Evolutionary conservation across 306 rosid genomes (phyloP).

Genomic region (Vicia villosa): DNA sequence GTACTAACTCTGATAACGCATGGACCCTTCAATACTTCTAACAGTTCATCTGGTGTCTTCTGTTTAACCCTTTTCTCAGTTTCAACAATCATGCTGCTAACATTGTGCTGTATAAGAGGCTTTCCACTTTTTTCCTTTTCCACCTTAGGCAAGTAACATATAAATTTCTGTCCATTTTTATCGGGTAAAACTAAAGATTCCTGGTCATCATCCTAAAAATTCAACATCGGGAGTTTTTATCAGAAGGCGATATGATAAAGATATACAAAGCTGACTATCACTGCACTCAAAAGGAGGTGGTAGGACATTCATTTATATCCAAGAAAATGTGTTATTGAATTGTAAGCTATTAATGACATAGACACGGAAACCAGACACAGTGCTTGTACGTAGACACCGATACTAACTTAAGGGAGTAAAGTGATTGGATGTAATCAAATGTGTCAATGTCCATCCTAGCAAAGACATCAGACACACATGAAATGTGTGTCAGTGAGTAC

Average conservation of each 20-base stretch:
- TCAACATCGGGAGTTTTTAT: conserved; percentile 2
- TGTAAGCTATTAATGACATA: not conserved
- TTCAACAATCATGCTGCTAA: conserved; percentile 85
- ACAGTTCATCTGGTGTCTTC: conserved; percentile 96
- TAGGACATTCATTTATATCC: not conserved
- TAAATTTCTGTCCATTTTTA: conserved; percentile 67
- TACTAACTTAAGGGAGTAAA: not conserved
- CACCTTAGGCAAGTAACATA: conserved; percentile 88
- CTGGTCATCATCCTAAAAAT: conserved; percentile 77
- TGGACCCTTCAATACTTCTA: conserved; percentile 74
- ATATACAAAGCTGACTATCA: not conserved
- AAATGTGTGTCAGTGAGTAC: not conserved
- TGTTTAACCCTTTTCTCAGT: conserved; percentile 72
- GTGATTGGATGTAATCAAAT: not conserved
- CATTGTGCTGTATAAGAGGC: conserved; percentile 63
- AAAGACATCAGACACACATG: not conserved
- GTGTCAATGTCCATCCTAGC: not conserved
- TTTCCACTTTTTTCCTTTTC: conserved; percentile 74
- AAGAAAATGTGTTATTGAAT: not conserved
- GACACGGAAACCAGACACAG: not conserved
- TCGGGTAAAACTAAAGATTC: conserved; percentile 77
- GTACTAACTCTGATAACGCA: conserved; percentile 78
- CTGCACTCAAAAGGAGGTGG: not conserved
- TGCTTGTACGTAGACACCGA: not conserved
- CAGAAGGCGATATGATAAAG: conserved; percentile 1